Evolutionary conservation across 148 eudicot genomes (phyloP).

Genomic region (Cornus suecica): DNA sequence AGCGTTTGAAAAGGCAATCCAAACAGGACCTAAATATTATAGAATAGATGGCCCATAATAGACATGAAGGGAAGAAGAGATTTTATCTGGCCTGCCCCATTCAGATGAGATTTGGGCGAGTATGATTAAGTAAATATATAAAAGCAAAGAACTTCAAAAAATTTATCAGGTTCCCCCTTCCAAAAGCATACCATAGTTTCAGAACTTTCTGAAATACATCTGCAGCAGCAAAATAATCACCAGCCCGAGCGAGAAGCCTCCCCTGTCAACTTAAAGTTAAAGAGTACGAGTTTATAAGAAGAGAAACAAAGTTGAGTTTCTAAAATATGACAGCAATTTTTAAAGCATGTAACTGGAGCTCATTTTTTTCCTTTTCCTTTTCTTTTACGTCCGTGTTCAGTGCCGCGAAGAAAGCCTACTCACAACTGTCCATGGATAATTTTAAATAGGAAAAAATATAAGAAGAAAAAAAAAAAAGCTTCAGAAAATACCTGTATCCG

Average conservation of each 20-base stretch:
- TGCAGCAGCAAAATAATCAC: slow-evolving; percentile 79
- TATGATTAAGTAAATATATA: too few species aligned
- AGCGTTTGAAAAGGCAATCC: too few species aligned
- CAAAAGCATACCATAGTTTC: slow-evolving; percentile 65
- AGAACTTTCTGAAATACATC: slow-evolving; percentile 70
- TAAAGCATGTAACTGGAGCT: neutral
- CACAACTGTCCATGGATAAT: neutral
- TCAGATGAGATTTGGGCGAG: neutral
- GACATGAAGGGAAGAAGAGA: neutral
- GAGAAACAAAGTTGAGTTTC: neutral
- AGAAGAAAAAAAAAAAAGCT: neutral
- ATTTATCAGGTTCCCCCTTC: slow-evolving; percentile 8
- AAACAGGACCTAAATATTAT: too few species aligned
- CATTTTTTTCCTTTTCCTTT: neutral
- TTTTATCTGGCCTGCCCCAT: too few species aligned
- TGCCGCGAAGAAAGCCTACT: neutral
- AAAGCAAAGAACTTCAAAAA: neutral
- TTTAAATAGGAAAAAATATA: neutral
- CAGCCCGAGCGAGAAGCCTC: slow-evolving; percentile 93
- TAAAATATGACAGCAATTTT: neutral
- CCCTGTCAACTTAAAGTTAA: slow-evolving; percentile 98
- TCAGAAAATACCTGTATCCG: slow-evolving; percentile 79
- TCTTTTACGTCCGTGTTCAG: neutral
- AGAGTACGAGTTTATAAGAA: slow-evolving; percentile 50
- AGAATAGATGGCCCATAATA: too few species aligned